These are phyloP conservation scores for Drechslerella stenobrocha DNA, from an alignment of 2,329 filamentous ascomycete genomes.

Conservation along the genomic window DNA sequence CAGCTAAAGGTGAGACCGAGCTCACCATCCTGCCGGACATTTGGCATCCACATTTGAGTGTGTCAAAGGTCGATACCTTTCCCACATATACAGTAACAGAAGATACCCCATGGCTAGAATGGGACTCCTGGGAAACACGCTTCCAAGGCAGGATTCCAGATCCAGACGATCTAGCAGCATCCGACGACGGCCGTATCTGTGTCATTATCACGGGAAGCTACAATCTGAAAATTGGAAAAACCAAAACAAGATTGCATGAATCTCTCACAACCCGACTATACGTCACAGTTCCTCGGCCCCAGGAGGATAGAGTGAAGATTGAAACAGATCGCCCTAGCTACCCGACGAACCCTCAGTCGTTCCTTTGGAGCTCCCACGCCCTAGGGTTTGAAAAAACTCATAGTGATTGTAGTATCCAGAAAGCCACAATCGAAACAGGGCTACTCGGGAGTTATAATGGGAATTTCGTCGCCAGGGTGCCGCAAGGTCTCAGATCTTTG, in stretches of 20 bases:
- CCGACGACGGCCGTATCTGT: slow-evolving; percentile 3
- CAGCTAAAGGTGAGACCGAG: background rate
- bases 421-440: slow-evolving; percentile 6
- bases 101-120: slow-evolving; percentile 23
- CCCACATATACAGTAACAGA: slow-evolving; percentile 13
- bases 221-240: slow-evolving; percentile 5
- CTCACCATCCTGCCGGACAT: slow-evolving; percentile 13
- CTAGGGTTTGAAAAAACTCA: slow-evolving; percentile 27
- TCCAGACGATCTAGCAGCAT: background rate
- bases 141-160: slow-evolving; percentile 19
- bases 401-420: slow-evolving; percentile 9
- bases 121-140: slow-evolving; percentile 13
- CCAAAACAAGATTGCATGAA: slow-evolving; percentile 8
- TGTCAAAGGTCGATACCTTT: background rate
- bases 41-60: slow-evolving; percentile 32
- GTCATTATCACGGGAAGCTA: slow-evolving; percentile 15
- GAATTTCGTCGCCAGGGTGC: no score
- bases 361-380: slow-evolving; percentile 17
- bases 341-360: slow-evolving; percentile 3
- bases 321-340: background rate
- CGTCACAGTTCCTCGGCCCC: background rate
- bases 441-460: no score
- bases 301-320: background rate
- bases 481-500: no score
- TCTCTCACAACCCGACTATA: slow-evolving; percentile 14